Percentiles rank a stretch among this genome's conserved stretches.
These are phyloP conservation scores for Cryptococcus neoformans DNA, from an alignment of 1,284 basidiomycete species.

Conservation along the genomic window DNA sequence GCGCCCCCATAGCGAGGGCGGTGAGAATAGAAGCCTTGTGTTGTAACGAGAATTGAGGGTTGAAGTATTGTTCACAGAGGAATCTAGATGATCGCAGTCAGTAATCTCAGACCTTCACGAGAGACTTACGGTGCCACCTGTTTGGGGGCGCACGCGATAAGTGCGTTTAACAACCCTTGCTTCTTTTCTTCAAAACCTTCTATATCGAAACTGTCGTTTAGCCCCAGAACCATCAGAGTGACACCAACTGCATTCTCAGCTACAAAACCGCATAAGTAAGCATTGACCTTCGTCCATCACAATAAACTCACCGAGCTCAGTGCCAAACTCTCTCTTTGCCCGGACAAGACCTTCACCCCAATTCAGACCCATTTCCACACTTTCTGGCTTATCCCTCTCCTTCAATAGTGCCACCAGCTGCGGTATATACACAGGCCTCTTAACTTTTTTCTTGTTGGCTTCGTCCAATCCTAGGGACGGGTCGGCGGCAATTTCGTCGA, in stretches of 20 bases:
- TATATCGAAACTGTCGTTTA: constrained; percentile 81
- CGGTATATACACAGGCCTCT: constrained; percentile 74
- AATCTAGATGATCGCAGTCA: constrained; percentile 53
- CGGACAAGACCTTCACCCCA: constrained; percentile 76
- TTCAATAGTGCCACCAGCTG: constrained; percentile 71
- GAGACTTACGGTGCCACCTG: constrained; percentile 67
- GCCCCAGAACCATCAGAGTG: constrained; percentile 64
- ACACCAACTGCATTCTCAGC: constrained; percentile 87
- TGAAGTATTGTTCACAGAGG: constrained; percentile 90
- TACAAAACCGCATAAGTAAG: constrained; percentile 30
- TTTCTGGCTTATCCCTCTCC: constrained; percentile 67
- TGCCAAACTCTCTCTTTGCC: constrained; percentile 74
- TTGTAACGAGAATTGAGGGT: constrained; percentile 79
- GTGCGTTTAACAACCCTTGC: constrained; percentile 70
- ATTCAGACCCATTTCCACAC: constrained; percentile 70
- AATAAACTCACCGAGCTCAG: constrained; percentile 65
- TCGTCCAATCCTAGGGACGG: constrained; percentile 60
- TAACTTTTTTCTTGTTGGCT: constrained; percentile 58
- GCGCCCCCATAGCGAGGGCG: constrained; percentile 76
- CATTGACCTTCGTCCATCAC: too few relatives aligned
- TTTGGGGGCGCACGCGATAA: constrained; percentile 72
- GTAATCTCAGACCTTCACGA: neutral
- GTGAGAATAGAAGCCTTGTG: constrained; percentile 83
- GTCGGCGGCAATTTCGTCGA: constrained; percentile 79
- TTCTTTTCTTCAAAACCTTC: constrained; percentile 73